Evolutionary conservation across 2,329 filamentous ascomycete genomes (phyloP), one percentile per base, ranked within the genome.

Genomic region (Xylogone sp.): DNA sequence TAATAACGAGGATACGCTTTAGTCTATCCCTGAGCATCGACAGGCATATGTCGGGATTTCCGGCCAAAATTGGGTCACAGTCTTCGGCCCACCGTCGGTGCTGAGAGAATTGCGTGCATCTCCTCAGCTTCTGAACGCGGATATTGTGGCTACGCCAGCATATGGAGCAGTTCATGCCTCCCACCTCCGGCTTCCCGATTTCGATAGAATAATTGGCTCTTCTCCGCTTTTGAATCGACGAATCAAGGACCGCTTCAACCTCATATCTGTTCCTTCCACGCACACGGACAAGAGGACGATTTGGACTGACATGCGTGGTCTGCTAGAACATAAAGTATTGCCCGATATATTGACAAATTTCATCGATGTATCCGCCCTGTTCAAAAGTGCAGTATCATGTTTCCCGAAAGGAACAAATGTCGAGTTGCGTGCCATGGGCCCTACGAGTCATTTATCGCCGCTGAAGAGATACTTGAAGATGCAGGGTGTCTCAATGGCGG

Each of bases 371-470:
- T 2, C 29, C 9, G 21, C 18, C n/a, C 20, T 44, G 21, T n/a
- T n/a, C n/a, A n/a, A n/a, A n/a, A 43, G 43, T 9, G 19, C 10
- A 5, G 10, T 10, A 10, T 27, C 24, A 6, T n/a, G n/a, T n/a
- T n/a, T n/a, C n/a, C n/a, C n/a, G n/a, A 27, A 43, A 8, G 19
- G 48, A 75, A n/a, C n/a, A n/a, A 75, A 6, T 74, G 73, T 1
- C 71, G 75, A 55, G 63, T 71, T 8, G 61, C 79, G 31, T 67
- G 68, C 46, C 56, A 64, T 21, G 63, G 74, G 56, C 73, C 74
- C 1, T 60, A 71, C 13, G 61, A 75, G 13, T 65, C 29, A 43
- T 29, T 8, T 21, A 13, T 29, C 18, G 18, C 16, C 9, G 9
- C 13, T 50, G 5, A 6, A 20, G 13, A 27, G 27, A 10, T 20